Base-by-base conservation (phyloP, 345 rosid genomes). In the Salix suchowensis region DNA sequence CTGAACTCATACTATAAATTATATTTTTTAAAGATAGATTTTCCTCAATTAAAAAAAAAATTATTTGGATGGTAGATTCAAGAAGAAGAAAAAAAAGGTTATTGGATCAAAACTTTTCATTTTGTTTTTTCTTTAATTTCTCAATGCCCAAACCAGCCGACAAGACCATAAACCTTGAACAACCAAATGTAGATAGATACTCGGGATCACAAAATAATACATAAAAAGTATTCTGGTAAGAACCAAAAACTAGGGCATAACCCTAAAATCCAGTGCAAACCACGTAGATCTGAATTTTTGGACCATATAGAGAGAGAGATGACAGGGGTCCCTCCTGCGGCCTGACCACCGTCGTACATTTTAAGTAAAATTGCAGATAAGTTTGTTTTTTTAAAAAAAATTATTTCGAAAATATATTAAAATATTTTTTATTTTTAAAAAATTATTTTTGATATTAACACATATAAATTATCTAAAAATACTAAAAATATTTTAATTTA, bases 321-420 rank as follows among this genome's bases (percentile, higher is more conserved):
- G 12, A n/a, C 24, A 28, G 11, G 18, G n/a, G 42, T 14, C 10
- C 18, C 72, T 36, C 5, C 68, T 10, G 13, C 23, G 60, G 66
- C 77, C 67, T 4, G 40, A 65, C 52, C 19, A 23, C 74, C 74
- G 83, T 55, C 64, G 69, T 62, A 65, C 83, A 79, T 80, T 74
- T 77, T 83, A 68, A 61, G 5, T 32, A 32, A 32, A 32, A 32
- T 32, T 0, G 34, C 34, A 32, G 34, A 3, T 32, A 32, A 32
- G 34, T 32, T 32, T 32, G 0, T 32, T 32, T 32, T 30, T 32
- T 32, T 32, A 3, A 30, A 30, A n/a, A n/a, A n/a, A n/a, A n/a
- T 32, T 32, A 32, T 32, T 32, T 32, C 4, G 0, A 32, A 32
- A 32, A 32, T 32, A 32, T 32, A 4, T 32, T 32, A 32, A 30